Conservation (phyloP, 345 rosid genomes). For the Mallotus nudiflorus region DNA sequence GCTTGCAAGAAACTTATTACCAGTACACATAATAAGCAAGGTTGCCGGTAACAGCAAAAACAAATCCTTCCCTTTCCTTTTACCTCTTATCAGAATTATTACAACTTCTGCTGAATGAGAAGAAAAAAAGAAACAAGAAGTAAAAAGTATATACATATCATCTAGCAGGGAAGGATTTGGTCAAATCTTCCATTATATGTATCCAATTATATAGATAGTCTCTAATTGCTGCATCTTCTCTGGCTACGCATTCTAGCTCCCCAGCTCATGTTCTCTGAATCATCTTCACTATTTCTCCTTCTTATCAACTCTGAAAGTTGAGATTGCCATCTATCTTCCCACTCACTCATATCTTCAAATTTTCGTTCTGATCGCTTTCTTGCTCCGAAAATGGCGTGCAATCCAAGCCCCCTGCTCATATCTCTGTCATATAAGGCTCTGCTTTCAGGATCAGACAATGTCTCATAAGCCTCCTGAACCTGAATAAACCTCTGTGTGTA, state of each 20-base stretch:
- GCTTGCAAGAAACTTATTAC: too few relatives aligned
- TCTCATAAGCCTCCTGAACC: slow-evolving; percentile 40
- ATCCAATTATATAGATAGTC: too few relatives aligned
- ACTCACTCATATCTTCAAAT: slow-evolving; percentile 12
- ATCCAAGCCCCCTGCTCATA: slow-evolving; percentile 13
- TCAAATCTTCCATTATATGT: too few relatives aligned
- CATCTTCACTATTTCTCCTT: slow-evolving; percentile 40
- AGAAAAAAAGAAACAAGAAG: too few relatives aligned
- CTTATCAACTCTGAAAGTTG: slow-evolving; percentile 72
- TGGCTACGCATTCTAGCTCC: slow-evolving; percentile 80
- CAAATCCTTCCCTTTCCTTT: too few relatives aligned
- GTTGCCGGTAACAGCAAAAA: too few relatives aligned
- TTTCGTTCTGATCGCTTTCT: slow-evolving; percentile 1
- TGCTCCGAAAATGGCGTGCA: slow-evolving; percentile 17
- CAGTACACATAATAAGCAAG: too few relatives aligned
- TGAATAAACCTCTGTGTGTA: slow-evolving; percentile 48
- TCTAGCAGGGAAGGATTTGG: too few relatives aligned
- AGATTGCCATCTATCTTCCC: slow-evolving; percentile 39
- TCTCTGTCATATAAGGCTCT: slow-evolving; percentile 30
- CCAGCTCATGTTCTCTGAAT: slow-evolving; percentile 56
- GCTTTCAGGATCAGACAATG: slow-evolving; percentile 29
- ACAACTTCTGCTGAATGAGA: too few relatives aligned
- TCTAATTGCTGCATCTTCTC: background rate
- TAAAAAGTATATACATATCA: too few relatives aligned
- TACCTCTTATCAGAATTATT: too few relatives aligned